A percentile compares a stretch with the other conserved stretches of the same genome.
These are phyloP conservation scores for Peronospora farinosa DNA, from an alignment of 352 stramenopile genomes.

Conservation along the genomic window DNA sequence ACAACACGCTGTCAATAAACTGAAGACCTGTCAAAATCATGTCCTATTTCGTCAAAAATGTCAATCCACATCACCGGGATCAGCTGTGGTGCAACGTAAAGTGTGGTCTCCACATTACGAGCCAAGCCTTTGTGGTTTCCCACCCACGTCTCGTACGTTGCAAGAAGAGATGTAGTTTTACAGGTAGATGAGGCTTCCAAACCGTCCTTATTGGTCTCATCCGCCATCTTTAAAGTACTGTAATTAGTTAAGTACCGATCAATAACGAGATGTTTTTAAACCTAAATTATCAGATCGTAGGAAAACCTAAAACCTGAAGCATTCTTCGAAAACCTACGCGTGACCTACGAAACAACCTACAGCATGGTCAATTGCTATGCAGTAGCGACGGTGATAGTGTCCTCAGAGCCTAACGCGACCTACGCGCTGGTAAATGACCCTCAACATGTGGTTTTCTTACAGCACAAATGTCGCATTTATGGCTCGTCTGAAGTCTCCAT, in stretches of 20 bases:
- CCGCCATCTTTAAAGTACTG: conserved; percentile 11
- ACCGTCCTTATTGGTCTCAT: conserved; percentile 15
- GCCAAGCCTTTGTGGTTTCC: conserved; percentile 47
- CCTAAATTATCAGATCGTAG: too few species aligned
- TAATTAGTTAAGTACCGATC: background rate
- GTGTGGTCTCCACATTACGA: conserved; percentile 68
- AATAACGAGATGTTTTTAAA: background rate
- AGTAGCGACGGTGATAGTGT: conserved; percentile 12
- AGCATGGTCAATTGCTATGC: background rate
- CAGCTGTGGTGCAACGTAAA: conserved; percentile 75
- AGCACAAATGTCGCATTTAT: conserved; percentile 24
- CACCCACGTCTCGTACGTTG: conserved; percentile 66
- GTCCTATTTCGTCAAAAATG: background rate
- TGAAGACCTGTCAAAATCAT: background rate
- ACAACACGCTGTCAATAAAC: background rate
- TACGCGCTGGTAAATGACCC: conserved; percentile 27
- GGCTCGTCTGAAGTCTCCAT: conserved; percentile 16
- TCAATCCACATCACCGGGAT: conserved; percentile 38
- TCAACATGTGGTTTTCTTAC: conserved; percentile 13
- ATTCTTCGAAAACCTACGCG: too few species aligned
- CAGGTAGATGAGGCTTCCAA: background rate
- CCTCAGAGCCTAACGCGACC: conserved; percentile 9
- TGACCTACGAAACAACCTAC: background rate
- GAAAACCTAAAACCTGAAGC: too few species aligned
- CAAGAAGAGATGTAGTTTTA: conserved; percentile 26